Conservation (phyloP, 306 rosid species). For the Prunus armeniaca region DNA sequence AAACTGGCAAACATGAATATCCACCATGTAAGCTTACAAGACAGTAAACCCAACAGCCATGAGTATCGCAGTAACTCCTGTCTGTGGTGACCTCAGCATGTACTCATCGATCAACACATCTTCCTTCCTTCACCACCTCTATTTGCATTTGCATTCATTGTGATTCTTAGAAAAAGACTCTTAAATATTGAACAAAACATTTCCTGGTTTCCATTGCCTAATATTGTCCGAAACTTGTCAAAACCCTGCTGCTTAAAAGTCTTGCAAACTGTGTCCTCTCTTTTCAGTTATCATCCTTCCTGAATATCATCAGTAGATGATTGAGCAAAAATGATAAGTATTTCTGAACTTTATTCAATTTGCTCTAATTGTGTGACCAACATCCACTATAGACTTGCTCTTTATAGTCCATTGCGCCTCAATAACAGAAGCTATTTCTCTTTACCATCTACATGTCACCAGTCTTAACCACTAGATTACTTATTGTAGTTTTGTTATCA, state of each 20-base stretch:
- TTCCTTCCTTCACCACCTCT: background rate
- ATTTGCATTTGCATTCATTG: background rate
- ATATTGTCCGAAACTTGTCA: background rate
- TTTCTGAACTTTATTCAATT: background rate
- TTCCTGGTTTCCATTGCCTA: background rate
- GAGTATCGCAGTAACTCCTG: background rate
- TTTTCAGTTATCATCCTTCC: background rate
- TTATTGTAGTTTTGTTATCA: background rate
- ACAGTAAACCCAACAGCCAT: background rate
- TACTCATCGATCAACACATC: background rate
- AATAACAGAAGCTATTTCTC: background rate
- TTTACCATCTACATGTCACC: background rate
- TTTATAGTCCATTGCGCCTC: no score
- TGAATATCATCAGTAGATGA: background rate
- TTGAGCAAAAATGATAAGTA: background rate
- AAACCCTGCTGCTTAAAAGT: background rate
- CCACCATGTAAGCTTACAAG: background rate
- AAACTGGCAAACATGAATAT: background rate
- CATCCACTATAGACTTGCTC: background rate
- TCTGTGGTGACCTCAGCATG: background rate
- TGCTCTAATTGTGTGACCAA: background rate
- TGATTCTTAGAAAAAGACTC: no score
- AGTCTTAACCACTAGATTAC: background rate
- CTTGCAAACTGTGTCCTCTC: background rate
- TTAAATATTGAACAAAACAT: background rate